Conservation (phyloP, 1,284 basidiomycete species). For the Neotropicomus parvogracilis region DNA sequence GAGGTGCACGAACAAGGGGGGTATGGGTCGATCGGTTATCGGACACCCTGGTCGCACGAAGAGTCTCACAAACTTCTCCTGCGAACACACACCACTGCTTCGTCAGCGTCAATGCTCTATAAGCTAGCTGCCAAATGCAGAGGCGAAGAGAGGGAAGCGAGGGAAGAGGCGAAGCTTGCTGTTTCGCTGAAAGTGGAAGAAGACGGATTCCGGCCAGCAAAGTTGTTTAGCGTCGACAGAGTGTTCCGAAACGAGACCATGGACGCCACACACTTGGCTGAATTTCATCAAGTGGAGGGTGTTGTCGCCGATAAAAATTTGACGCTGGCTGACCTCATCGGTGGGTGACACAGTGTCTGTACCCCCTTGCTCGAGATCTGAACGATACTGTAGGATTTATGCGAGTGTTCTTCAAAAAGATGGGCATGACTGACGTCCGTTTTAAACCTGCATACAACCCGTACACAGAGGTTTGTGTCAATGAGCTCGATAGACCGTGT, state of each 20-base stretch:
- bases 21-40: conserved; percentile 95
- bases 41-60: conserved; percentile 92
- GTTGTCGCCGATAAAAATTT: conserved; percentile 94
- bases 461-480: conserved; percentile 78
- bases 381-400: conserved; percentile 73
- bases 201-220: conserved; percentile 92
- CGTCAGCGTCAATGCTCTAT: conserved; percentile 93
- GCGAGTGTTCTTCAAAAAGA: conserved; percentile 97
- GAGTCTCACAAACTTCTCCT: conserved; percentile 92
- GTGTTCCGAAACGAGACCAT: conserved; percentile 99
- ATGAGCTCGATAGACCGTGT: not conserved
- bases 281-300: conserved; percentile 99
- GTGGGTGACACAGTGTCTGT: conserved; percentile 38
- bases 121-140: conserved; percentile 78
- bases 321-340: conserved; percentile 96
- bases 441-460: conserved; percentile 99
- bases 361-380: not conserved
- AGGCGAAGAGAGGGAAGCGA: conserved; percentile 51
- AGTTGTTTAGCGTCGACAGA: conserved; percentile 96
- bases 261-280: conserved; percentile 98
- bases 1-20: conserved; percentile 88
- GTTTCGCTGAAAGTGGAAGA: conserved; percentile 29
- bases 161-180: conserved; percentile 33
- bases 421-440: conserved; percentile 89
- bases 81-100: conserved; percentile 96